Percentiles rank a stretch among this genome's conserved stretches.
Evolutionary conservation across 805 yeast species (phyloP).

Genomic region (Hanseniaspora thailandica): DNA sequence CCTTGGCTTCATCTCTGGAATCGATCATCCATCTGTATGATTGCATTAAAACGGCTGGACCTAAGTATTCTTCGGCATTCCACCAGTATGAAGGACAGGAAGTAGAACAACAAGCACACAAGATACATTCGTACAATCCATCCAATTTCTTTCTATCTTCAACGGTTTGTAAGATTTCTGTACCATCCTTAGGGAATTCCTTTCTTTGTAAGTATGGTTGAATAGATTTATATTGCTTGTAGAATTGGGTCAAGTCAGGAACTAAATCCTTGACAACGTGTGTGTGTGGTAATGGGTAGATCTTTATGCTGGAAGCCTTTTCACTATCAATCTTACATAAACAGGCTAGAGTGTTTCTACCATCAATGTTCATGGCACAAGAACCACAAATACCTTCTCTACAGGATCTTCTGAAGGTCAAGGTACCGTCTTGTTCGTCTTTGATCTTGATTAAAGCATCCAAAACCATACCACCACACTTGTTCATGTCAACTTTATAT

Average conservation of each 20-base stretch:
- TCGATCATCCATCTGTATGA: slow-evolving; percentile 98
- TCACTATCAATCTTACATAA: slow-evolving; percentile 85
- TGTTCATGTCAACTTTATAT: slow-evolving; percentile 74
- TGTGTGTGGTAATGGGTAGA: slow-evolving; percentile 97
- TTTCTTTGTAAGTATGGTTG: slow-evolving; percentile 88
- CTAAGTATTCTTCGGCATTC: slow-evolving; percentile 97
- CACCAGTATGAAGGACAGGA: slow-evolving; percentile 99
- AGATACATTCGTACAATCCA: slow-evolving; percentile 92
- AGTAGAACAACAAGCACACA: slow-evolving; percentile 98
- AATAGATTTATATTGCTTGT: slow-evolving; percentile 95
- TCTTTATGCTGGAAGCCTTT: slow-evolving; percentile 60
- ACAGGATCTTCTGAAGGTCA: slow-evolving; percentile 95
- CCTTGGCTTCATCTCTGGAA: slow-evolving; percentile 86
- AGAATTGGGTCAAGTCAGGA: slow-evolving; percentile 94
- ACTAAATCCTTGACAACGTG: slow-evolving; percentile 93
- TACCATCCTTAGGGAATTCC: slow-evolving; percentile 72
- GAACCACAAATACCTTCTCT: slow-evolving; percentile 99
- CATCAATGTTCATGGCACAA: slow-evolving; percentile 99
- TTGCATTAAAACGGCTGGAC: slow-evolving; percentile 98
- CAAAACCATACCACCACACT: slow-evolving; percentile 95
- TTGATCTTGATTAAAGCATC: slow-evolving; percentile 91
- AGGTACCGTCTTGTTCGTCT: slow-evolving; percentile 90
- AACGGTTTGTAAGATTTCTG: slow-evolving; percentile 80
- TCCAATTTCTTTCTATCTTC: slow-evolving; percentile 93
- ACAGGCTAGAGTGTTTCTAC: slow-evolving; percentile 93